Evolutionary conservation across 441 rosid genomes (phyloP).

Genomic region (Arabidopsis hybrid): DNA sequence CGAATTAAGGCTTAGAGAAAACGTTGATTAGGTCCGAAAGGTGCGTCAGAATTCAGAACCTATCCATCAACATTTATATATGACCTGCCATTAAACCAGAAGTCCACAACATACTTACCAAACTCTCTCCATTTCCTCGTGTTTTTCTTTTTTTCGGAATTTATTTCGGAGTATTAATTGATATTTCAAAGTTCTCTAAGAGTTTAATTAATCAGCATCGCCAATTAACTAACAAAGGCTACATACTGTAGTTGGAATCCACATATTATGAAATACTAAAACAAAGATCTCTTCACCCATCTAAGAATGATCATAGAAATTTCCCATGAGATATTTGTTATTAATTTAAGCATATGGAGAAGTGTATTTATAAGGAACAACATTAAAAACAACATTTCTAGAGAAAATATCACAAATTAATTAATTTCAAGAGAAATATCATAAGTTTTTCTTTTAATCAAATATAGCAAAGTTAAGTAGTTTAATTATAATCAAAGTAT

Average conservation of each 20-base stretch:
- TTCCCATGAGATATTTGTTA: neutral
- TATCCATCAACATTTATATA: conserved; percentile 31
- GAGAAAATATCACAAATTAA: too few relatives aligned
- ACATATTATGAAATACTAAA: neutral
- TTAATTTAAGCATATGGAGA: too few relatives aligned
- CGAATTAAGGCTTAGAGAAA: conserved; percentile 29
- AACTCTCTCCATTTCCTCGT: conserved; percentile 29
- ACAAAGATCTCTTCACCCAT: neutral
- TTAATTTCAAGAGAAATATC: too few relatives aligned
- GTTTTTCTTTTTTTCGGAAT: neutral
- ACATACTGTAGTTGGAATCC: neutral
- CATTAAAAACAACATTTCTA: too few relatives aligned
- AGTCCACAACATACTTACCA: conserved; percentile 44
- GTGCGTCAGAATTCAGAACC: too few relatives aligned
- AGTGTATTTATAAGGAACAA: too few relatives aligned
- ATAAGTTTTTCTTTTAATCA: too few relatives aligned
- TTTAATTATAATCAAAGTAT: neutral
- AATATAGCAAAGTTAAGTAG: too few relatives aligned
- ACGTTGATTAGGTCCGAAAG: conserved; percentile 45
- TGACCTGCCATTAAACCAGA: conserved; percentile 37
- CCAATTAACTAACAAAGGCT: conserved; percentile 7
- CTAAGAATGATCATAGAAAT: neutral
- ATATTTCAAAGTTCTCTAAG: neutral
- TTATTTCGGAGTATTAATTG: neutral
- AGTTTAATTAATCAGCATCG: conserved; percentile 5